Evolutionary conservation across 2,329 filamentous ascomycete genomes (phyloP), one percentile per base, ranked within the genome.

Genomic region (Colletotrichum sp.): DNA sequence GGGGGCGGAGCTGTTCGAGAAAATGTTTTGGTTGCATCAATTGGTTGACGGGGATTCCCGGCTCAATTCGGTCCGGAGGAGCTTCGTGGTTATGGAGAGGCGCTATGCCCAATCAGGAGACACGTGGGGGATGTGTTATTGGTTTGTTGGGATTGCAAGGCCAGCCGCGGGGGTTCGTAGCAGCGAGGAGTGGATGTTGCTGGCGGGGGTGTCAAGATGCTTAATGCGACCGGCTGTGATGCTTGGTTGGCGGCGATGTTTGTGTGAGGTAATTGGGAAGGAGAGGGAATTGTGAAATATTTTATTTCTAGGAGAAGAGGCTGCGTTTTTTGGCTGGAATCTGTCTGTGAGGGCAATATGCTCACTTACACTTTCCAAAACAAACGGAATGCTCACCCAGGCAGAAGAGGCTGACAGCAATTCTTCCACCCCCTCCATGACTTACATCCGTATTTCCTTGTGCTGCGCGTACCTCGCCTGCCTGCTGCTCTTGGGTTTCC

Each of bases 31-130:
- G 65, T 64, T 69, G 64, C 71, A 75, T 72, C 71, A 66, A 77
- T 78, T 78, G 77, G 76, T 69, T 76, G 76, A 76, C 77, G 76
- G 77, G 76, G 72, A 73, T 71, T 78, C 77, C 77, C 77, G 77
- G 77, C 77, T 59, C 39, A 78, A 75, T 49, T 78, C 77, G 77
- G 77, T 71, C 72, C 72, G 76, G 76, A 70, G 64, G 59, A 72
- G 76, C 69, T 76, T 69, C 24, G 65, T 69, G 18, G 67, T 62
- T 57, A 72, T 57, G 70, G 67, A 30, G 64, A 26, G 24, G 36
- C 72, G 69, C 77, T 77, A 78, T 12, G 55, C 68, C 76, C 39
- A 21, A 63, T 77, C 59, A n/a, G 69, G 71, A 59, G 55, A 69
- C 77, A 78, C 76, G 77, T 78, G 76, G 77, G 69, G 69, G 76